phyloP scores from a whole-genome alignment of 352 stramenopile species.

The Phytophthora vignae region DNA sequence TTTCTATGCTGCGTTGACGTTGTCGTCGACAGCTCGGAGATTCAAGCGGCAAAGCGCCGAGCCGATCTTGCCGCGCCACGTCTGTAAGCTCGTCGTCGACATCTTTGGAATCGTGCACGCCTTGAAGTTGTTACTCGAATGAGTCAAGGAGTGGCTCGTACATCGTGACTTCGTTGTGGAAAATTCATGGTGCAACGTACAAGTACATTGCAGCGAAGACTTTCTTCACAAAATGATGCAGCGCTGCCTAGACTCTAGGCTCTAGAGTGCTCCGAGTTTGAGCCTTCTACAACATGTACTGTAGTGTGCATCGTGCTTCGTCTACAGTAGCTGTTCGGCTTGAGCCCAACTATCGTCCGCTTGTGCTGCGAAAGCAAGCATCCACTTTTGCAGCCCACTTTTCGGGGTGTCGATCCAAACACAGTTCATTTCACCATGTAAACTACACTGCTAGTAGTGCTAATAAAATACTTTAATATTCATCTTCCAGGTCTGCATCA shows the following conservation, averaged over 20 bases:
- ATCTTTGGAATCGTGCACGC: slow-evolving; percentile 15
- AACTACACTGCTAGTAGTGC: no score
- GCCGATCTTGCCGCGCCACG: slow-evolving; percentile 11
- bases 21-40: slow-evolving; percentile 1
- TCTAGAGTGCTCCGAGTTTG: not conserved
- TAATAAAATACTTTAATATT: not conserved
- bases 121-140: slow-evolving; percentile 10
- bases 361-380: no score
- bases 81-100: slow-evolving; percentile 11
- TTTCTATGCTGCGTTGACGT: slow-evolving; percentile 13
- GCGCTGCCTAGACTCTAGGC: no score
- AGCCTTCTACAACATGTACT: not conserved
- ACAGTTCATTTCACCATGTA: no score
- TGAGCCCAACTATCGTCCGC: no score
- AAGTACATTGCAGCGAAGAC: not conserved
- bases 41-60: slow-evolving; percentile 14
- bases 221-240: not conserved
- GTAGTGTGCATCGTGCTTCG: not conserved
- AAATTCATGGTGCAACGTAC: not conserved
- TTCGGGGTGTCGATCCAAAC: no score
- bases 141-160: not conserved
- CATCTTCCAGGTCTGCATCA: not conserved
- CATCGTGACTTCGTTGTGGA: not conserved
- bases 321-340: not conserved
- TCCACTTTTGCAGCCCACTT: no score